Evolutionary conservation across 148 eudicot species (phyloP).

Genomic region (Spergularia marina): DNA sequence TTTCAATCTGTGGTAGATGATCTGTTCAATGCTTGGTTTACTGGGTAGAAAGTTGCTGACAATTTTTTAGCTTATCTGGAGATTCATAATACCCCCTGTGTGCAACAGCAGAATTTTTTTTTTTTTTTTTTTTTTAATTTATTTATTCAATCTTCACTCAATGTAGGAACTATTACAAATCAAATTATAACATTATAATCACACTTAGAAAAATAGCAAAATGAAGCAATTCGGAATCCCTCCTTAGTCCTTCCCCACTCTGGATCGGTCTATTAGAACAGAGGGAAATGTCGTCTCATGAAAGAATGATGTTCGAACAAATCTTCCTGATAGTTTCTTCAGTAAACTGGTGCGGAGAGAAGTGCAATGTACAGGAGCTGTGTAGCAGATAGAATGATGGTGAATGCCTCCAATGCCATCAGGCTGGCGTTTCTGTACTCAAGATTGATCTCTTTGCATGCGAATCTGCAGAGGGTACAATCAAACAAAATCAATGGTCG

Average conservation of each 20-base stretch:
- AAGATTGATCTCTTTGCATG: constrained; percentile 68
- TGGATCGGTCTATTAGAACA: background rate
- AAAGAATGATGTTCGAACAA: constrained; percentile 6
- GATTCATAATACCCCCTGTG: no score
- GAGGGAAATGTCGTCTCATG: background rate
- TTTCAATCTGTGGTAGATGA: no score
- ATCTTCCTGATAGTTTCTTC: background rate
- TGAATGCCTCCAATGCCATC: constrained; percentile 82
- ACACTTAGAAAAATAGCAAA: constrained; percentile 22
- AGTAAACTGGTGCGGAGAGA: constrained; percentile 35
- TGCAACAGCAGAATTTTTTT: background rate
- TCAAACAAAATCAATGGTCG: no score
- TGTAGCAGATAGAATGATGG: constrained; percentile 63
- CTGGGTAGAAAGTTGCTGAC: no score
- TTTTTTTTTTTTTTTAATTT: background rate
- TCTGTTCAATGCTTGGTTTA: no score
- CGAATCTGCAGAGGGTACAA: constrained; percentile 48
- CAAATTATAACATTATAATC: background rate
- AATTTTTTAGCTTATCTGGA: no score
- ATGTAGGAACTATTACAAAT: background rate
- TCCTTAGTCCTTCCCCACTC: constrained; percentile 9
- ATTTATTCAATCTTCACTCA: constrained; percentile 7
- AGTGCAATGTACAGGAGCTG: constrained; percentile 56
- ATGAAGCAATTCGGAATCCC: constrained; percentile 16
- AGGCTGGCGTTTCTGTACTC: constrained; percentile 56